These are phyloP conservation scores for Epichloe coenophiala DNA, from an alignment of 2,329 filamentous ascomycete species.

Conservation along the genomic window DNA sequence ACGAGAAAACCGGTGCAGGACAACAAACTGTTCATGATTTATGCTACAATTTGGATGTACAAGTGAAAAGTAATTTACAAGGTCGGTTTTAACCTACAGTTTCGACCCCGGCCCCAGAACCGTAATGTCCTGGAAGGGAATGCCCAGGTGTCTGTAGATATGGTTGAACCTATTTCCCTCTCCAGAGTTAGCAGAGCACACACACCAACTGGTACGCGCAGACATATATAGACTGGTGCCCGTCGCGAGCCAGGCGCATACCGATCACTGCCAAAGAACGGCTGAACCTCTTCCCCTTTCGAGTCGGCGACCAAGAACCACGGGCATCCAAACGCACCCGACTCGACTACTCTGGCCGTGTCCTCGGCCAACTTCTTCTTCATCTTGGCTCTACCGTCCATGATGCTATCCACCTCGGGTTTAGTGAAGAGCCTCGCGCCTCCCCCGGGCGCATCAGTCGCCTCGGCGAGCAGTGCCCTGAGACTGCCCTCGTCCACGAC, in stretches of 20 bases:
- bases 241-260: constrained; percentile 7
- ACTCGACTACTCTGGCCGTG: constrained; percentile 47
- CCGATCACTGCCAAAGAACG: constrained; percentile 69
- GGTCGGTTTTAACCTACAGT: constrained; percentile 15
- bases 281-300: constrained; percentile 43
- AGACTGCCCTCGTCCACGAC: constrained; percentile 46
- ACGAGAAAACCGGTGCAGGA: too few species aligned
- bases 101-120: constrained; percentile 19
- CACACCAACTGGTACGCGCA: background rate
- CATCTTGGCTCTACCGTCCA: constrained; percentile 36
- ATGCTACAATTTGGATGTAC: too few species aligned
- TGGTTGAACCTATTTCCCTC: constrained; percentile 43
- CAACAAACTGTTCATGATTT: too few species aligned
- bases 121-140: constrained; percentile 44
- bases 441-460: constrained; percentile 13
- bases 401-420: constrained; percentile 39
- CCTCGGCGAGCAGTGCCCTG: constrained; percentile 20
- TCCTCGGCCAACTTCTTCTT: constrained; percentile 35
- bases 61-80: too few species aligned
- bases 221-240: constrained; percentile 7
- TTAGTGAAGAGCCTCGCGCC: constrained; percentile 29
- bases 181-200: background rate
- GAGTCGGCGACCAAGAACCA: constrained; percentile 57
- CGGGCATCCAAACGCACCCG: constrained; percentile 62
- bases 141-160: constrained; percentile 51